phyloP scores from a whole-genome alignment of 78 protist genomes.

The Bigelowiella natans region DNA sequence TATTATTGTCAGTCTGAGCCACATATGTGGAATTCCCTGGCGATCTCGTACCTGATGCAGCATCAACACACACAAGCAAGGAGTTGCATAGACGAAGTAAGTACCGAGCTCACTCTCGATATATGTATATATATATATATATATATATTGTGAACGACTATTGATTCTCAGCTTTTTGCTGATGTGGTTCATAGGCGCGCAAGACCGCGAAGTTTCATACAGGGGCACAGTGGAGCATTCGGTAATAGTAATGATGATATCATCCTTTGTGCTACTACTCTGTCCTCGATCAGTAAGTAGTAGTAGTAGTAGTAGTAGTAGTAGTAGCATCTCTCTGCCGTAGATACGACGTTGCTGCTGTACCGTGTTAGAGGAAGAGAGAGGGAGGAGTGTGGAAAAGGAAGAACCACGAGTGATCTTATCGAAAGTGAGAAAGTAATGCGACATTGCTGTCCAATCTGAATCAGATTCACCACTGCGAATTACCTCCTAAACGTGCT shows the following conservation, averaged over 20 bases:
- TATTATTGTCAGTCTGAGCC: neutral
- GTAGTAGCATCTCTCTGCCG: too few relatives aligned
- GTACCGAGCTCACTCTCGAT: neutral
- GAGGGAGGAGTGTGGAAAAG: too few relatives aligned
- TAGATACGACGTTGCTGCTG: too few relatives aligned
- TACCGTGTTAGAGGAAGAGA: too few relatives aligned
- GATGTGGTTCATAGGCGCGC: neutral
- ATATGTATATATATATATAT: neutral
- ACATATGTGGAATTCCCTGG: neutral
- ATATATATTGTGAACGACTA: neutral
- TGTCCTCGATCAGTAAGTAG: too few relatives aligned
- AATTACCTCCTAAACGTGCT: too few relatives aligned
- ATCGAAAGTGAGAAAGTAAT: too few relatives aligned
- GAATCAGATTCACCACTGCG: too few relatives aligned
- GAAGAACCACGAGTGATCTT: too few relatives aligned
- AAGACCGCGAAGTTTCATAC: neutral
- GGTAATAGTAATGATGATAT: neutral
- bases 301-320: too few relatives aligned
- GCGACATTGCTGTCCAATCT: too few relatives aligned
- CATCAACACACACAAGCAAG: neutral
- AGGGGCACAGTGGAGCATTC: neutral
- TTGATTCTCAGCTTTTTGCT: neutral
- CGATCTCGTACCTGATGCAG: neutral
- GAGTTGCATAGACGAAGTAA: neutral
- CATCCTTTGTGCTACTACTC: too few relatives aligned